Conservation (phyloP, 1,284 basidiomycete species). For the Boletellus dicymbophilus region DNA sequence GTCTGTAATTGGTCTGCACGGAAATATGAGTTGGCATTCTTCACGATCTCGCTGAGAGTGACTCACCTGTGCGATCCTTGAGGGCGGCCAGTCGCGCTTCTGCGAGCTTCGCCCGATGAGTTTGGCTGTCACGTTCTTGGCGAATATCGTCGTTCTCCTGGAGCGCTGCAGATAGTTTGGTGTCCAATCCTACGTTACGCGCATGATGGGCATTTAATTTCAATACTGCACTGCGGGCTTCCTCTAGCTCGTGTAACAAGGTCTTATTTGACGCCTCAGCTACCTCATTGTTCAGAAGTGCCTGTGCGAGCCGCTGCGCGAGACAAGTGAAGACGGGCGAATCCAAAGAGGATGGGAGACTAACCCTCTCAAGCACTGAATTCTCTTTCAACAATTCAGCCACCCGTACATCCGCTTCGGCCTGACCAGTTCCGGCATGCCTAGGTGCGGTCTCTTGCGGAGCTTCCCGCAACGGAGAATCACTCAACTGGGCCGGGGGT, state of each 20-base stretch:
- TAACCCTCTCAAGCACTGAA: constrained; percentile 66
- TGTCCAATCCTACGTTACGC: constrained; percentile 70
- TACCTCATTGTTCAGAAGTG: constrained; percentile 81
- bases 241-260: constrained; percentile 76
- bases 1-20: constrained; percentile 68
- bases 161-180: constrained; percentile 56
- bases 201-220: constrained; percentile 70
- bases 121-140: constrained; percentile 80
- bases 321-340: constrained; percentile 9
- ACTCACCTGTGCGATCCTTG: constrained; percentile 63
- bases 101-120: constrained; percentile 68
- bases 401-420: constrained; percentile 36
- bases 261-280: constrained; percentile 79
- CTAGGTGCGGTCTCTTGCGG: constrained; percentile 13
- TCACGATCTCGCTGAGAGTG: constrained; percentile 3
- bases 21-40: constrained; percentile 4
- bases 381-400: constrained; percentile 58
- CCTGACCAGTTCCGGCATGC: constrained; percentile 17
- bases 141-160: constrained; percentile 85
- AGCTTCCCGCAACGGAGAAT: constrained; percentile 12
- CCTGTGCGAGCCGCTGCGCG: constrained; percentile 73
- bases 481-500: constrained; percentile 18
- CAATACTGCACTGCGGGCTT: constrained; percentile 70
- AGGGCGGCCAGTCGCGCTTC: constrained; percentile 66
- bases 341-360: constrained; percentile 9